Evolutionary conservation across 225 moss, liverwort and hornwort genomes (phyloP).

Genomic region (Climacium dendroides): DNA sequence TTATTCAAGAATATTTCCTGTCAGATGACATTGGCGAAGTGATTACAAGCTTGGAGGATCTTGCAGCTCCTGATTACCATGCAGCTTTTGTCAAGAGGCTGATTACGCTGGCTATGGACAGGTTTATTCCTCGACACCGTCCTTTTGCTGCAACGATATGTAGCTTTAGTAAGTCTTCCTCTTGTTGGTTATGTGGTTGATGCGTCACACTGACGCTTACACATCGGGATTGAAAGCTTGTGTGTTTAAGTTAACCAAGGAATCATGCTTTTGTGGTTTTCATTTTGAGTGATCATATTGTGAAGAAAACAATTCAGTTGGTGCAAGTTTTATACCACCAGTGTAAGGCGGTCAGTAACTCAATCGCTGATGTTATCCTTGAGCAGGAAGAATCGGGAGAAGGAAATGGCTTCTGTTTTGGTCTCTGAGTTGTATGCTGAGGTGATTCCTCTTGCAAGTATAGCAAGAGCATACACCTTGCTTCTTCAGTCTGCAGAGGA

Average conservation of each 20-base stretch:
- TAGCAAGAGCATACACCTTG: constrained; percentile 68
- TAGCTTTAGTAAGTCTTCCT: not conserved
- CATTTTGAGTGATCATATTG: no score
- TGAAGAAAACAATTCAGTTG: not conserved
- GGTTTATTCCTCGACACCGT: constrained; percentile 1
- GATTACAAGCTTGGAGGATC: constrained; percentile 85
- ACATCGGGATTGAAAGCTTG: not conserved
- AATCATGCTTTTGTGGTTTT: not conserved
- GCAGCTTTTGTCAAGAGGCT: constrained; percentile 71
- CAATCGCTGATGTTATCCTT: not conserved
- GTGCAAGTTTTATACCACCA: not conserved
- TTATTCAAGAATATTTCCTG: constrained; percentile 94
- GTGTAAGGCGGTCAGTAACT: not conserved
- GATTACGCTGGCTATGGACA: constrained; percentile 86
- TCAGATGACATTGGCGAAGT: constrained; percentile 97
- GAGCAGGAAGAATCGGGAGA: constrained; percentile 81
- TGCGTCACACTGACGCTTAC: not conserved
- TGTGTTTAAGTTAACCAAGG: not conserved
- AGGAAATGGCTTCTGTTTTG: constrained; percentile 90
- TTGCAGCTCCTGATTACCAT: constrained; percentile 84
- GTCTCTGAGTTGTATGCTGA: constrained; percentile 89
- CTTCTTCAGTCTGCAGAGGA: constrained; percentile 92
- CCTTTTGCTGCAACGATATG: not conserved
- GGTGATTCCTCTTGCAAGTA: constrained; percentile 75
- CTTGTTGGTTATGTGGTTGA: not conserved